Base-by-base conservation (phyloP, 164 flowering plant species). In the Cinnamomum micranthum region DNA sequence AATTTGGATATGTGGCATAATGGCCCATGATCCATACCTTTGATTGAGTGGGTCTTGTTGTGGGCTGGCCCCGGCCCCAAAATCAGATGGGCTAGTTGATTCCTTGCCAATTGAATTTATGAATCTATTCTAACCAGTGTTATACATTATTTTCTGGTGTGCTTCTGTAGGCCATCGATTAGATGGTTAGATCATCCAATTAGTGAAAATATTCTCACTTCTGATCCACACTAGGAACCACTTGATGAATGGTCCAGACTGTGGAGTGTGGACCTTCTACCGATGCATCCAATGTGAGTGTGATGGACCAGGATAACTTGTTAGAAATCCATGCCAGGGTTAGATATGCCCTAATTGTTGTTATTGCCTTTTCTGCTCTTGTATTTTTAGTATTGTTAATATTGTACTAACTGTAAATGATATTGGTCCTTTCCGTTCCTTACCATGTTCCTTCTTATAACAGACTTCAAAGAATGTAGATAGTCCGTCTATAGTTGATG, bases 401-500 rank as follows among this genome's bases (percentile, higher is more conserved):
- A 14, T 20, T 55, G 19, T 15, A 55, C 20, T 20, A 55, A 55
- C 60, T 55, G 17, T 55, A 55, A 55, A 55, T 15, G n/a, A 55
- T 15, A 55, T 55, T 15, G 20, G 17, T 15, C n/a, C n/a, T 55
- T 55, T 55, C 60, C 2, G 60, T 15, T 55, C 20, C n/a, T 19
- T 55, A 14, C n/a, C n/a, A 15, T 55, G n/a, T 27, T 28, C 17
- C 69, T 67, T 31, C n/a, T 19, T 28, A 41, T 31, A 67, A 67
- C 69, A 83, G 81, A 59, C 50, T 65, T 68, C 80, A 17, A 55
- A 35, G 60, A 62, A 20, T 71, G 83, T 72, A 58, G 76, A 81
- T 67, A 75, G 81, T 68, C 76, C 79, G 28, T 90, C 95, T 0
- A 88, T 93, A 9, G 91, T 91, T 35, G 91, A 92, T 69, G 94